Evolutionary conservation across 2,329 filamentous ascomycete species (phyloP).

Genomic region (Calonectria honghensis): DNA sequence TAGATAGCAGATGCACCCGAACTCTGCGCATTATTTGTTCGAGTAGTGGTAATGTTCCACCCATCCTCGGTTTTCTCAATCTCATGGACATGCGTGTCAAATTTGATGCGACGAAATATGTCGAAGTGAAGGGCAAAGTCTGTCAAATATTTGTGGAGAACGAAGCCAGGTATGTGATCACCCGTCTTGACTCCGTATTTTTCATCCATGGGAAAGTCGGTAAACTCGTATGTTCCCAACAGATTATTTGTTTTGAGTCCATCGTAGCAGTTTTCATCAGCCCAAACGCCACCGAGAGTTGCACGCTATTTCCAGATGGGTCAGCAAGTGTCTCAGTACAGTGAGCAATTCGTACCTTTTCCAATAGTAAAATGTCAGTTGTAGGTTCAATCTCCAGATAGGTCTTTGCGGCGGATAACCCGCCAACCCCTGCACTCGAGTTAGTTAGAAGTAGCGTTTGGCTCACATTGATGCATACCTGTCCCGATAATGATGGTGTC

Average conservation of each 20-base stretch:
- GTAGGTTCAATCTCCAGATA: slow-evolving; percentile 4
- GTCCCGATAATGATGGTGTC: slow-evolving; percentile 19
- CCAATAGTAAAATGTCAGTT: background rate
- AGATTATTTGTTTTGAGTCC: slow-evolving; percentile 19
- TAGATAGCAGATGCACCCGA: background rate
- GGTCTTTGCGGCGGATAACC: slow-evolving; percentile 6
- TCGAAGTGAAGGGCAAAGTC: slow-evolving; percentile 16
- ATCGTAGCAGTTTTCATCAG: slow-evolving; percentile 23
- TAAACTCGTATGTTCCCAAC: slow-evolving; percentile 9
- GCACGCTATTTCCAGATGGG: background rate
- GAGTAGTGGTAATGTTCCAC: background rate
- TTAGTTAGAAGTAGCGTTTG: background rate
- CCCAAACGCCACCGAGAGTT: slow-evolving; percentile 5
- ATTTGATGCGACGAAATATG: slow-evolving; percentile 6
- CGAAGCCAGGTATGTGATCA: slow-evolving; percentile 9
- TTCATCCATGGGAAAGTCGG: slow-evolving; percentile 12
- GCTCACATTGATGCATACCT: background rate
- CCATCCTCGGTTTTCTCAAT: slow-evolving; percentile 2
- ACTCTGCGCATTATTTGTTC: background rate
- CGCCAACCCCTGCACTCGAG: background rate
- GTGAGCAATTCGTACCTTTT: background rate
- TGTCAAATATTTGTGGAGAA: slow-evolving; percentile 6
- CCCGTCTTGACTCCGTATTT: slow-evolving; percentile 1
- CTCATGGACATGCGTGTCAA: background rate
- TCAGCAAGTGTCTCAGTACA: no score